Base-by-base conservation (phyloP, 352 stramenopile genomes). In the Pythium vanterpoolii region DNA sequence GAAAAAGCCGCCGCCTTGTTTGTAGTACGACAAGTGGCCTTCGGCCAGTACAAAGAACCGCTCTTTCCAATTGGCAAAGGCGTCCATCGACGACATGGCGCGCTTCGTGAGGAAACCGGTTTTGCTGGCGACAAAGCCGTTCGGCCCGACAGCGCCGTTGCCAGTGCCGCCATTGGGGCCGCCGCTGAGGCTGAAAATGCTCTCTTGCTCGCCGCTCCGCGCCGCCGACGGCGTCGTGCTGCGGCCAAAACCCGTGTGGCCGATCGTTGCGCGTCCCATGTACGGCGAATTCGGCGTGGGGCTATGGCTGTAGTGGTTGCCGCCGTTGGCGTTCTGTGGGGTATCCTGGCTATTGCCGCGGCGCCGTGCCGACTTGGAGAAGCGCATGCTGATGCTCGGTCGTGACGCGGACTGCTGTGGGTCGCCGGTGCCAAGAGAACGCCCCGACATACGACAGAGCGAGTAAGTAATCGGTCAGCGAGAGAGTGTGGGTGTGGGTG, bases 41-140 rank as follows among this genome's bases (percentile, higher is more conserved):
- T 95, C 83, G 0, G 85, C 81, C 10, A 95, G 63, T 53, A 95
- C 85, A 50, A 95, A 95, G 70, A 95, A 95, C 4, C 85, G 83
- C 66, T 93, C 83, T 55, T 91, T 90, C 85, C 85, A 95, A 66
- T 95, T 95, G 23, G 85, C 85, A 47, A 95, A 90, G 7, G 85
- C 85, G 59, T 93, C 85, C 77, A 95, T 95, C 24, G 77, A 89
- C 18, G 83, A 91, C 77, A 95, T 95, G 47, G 85, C 83, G 19
- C 85, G 77, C 65, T 95, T 95, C 3, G 83, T 93, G 11, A 95
- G 70, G 58, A 91, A 93, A 7, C 85, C 85, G 38, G 85, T 95
- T 60, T 95, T 95, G 60, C 77, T 89, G 9, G 76, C 83, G 30
- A 89, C 83, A 48, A 92, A 94, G n/a, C 70, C 69, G 53, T 64